Conservation (phyloP, 257 asterid genomes). For the Misopates orontium region DNA sequence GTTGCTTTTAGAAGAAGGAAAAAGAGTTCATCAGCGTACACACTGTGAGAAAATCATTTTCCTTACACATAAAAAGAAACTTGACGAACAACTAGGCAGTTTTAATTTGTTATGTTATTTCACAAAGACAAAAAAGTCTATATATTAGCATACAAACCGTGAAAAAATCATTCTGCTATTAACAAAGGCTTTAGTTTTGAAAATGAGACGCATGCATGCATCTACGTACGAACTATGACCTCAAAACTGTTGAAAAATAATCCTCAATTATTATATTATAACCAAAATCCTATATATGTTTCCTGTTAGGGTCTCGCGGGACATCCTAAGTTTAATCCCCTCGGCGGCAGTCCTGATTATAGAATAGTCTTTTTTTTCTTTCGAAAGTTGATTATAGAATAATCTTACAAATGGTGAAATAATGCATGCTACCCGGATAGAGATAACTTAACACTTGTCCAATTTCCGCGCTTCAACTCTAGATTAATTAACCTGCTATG, state of each 20-base stretch:
- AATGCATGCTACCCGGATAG: background rate
- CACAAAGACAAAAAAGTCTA: too few relatives aligned
- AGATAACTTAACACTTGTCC: constrained; percentile 23
- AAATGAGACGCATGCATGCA: too few relatives aligned
- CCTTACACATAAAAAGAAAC: too few relatives aligned
- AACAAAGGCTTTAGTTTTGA: too few relatives aligned
- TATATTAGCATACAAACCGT: too few relatives aligned
- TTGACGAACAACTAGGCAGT: too few relatives aligned
- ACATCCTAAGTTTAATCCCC: constrained; percentile 24
- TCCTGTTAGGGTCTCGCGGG: constrained; percentile 30
- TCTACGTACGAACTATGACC: background rate
- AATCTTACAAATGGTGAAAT: background rate
- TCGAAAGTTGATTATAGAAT: background rate
- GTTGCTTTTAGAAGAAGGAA: too few relatives aligned
- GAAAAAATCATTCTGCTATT: too few relatives aligned
- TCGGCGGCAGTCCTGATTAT: background rate
- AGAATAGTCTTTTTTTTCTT: too few relatives aligned
- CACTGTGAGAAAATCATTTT: too few relatives aligned
- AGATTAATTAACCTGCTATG: background rate
- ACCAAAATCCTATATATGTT: constrained; percentile 12
- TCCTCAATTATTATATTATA: background rate
- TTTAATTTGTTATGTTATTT: too few relatives aligned
- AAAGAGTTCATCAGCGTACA: too few relatives aligned
- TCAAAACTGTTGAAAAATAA: background rate
- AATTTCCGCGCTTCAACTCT: background rate